These are phyloP conservation scores for Aspergillus ochraceus DNA, from an alignment of 2,329 filamentous ascomycete genomes.

Conservation along the genomic window DNA sequence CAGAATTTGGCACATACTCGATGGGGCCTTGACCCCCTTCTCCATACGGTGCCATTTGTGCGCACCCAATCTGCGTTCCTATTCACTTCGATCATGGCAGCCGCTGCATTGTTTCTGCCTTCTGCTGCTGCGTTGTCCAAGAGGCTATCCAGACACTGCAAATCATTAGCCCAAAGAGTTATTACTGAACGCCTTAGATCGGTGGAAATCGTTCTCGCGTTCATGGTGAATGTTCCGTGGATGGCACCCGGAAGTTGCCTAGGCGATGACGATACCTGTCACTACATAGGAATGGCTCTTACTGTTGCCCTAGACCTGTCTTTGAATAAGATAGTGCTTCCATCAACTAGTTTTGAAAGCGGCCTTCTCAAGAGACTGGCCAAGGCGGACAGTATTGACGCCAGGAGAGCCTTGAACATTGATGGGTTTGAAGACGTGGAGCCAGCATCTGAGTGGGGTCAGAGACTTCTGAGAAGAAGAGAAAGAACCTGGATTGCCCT, in stretches of 20 bases:
- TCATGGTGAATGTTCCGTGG: constrained; percentile 76
- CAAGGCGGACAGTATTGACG: constrained; percentile 68
- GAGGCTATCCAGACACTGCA: constrained; percentile 64
- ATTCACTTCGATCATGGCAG: constrained; percentile 69
- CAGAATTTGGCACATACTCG: constrained; percentile 69
- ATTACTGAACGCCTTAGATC: constrained; percentile 64
- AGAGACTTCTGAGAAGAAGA: constrained; percentile 61
- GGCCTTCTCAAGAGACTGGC: constrained; percentile 53
- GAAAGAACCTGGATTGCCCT: constrained; percentile 71
- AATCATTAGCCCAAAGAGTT: constrained; percentile 62
- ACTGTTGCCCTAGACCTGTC: constrained; percentile 69
- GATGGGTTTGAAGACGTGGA: constrained; percentile 68
- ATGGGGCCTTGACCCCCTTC: constrained; percentile 69
- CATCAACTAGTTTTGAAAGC: constrained; percentile 51
- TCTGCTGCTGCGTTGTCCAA: constrained; percentile 64
- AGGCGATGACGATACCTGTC: constrained; percentile 68
- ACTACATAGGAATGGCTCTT: constrained; percentile 68
- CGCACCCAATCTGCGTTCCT: constrained; percentile 68
- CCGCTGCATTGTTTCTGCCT: constrained; percentile 67
- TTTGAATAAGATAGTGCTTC: constrained; percentile 67
- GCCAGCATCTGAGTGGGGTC: constrained; percentile 59
- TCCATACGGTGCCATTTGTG: constrained; percentile 67
- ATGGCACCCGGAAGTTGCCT: constrained; percentile 54
- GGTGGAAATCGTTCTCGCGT: constrained; percentile 71
- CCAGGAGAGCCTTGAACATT: constrained; percentile 63